phyloP scores from a whole-genome alignment of 805 yeast genomes.

The Hemisphaericaspora nanyangensis region DNA sequence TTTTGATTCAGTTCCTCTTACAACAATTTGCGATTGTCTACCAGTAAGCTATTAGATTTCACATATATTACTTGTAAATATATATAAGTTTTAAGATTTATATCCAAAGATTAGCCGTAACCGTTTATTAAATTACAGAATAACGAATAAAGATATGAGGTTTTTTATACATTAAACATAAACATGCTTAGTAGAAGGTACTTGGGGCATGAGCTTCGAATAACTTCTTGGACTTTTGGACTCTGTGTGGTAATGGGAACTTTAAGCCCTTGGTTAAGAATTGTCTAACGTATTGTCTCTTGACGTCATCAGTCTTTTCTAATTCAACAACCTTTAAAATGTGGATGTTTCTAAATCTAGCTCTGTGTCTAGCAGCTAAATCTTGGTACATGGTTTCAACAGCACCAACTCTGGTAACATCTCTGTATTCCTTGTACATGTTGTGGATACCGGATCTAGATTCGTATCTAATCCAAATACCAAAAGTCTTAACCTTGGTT shows the following conservation, averaged over 20 bases:
- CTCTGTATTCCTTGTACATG: constrained; percentile 99
- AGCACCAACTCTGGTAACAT: constrained; percentile 97
- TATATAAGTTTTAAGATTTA: not conserved
- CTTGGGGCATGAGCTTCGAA: constrained; percentile 93
- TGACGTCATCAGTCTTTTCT: constrained; percentile 95
- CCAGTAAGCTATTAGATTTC: not conserved
- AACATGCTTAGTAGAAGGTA: constrained; percentile 80
- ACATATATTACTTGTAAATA: not conserved
- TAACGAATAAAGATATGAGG: not conserved
- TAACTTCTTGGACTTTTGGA: constrained; percentile 82
- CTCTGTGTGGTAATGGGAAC: constrained; percentile 99
- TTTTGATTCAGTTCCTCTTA: too few relatives aligned
- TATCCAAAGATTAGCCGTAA: not conserved
- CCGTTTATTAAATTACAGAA: not conserved
- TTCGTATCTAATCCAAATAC: constrained; percentile 99
- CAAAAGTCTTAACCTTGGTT: constrained; percentile 99
- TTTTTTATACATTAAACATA: not conserved
- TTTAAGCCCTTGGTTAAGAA: constrained; percentile 91
- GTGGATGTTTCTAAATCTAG: constrained; percentile 99
- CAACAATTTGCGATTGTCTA: too few relatives aligned
- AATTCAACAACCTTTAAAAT: constrained; percentile 99
- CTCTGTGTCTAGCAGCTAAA: constrained; percentile 99
- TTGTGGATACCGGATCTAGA: constrained; percentile 99
- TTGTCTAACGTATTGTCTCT: constrained; percentile 99
- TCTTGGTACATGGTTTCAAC: constrained; percentile 98